A percentile compares a stretch with the other conserved stretches of the same genome.
Evolutionary conservation across 352 stramenopile species (phyloP).

Genomic region (Thalassiosira allenii): DNA sequence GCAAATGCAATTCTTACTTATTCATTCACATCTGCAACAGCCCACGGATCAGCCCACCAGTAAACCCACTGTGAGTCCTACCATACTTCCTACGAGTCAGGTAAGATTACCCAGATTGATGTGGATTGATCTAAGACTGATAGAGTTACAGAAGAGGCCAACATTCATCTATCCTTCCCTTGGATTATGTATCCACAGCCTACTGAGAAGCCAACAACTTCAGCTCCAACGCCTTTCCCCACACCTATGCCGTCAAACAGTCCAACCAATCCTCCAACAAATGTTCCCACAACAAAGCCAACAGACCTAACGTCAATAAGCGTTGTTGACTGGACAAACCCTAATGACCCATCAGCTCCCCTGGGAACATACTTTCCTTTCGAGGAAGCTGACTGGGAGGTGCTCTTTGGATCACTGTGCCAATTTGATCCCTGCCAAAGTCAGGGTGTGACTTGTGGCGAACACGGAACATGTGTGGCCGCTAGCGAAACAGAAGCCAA

Average conservation of each 20-base stretch:
- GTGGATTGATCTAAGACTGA: no score
- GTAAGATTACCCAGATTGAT: no score
- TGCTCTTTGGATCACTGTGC: slow-evolving; percentile 29
- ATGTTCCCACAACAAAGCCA: background rate
- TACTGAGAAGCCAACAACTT: background rate
- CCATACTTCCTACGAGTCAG: no score
- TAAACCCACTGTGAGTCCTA: no score
- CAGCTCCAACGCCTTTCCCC: background rate
- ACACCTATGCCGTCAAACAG: no score
- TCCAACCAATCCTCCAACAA: background rate
- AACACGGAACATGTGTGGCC: slow-evolving; percentile 44
- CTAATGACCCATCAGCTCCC: background rate
- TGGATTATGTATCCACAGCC: no score
- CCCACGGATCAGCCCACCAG: no score
- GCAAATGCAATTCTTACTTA: no score
- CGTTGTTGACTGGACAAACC: background rate
- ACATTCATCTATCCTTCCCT: no score
- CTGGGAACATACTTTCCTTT: background rate
- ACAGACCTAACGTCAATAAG: background rate
- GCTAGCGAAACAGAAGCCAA: slow-evolving; percentile 37
- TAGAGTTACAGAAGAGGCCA: no score
- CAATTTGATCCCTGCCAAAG: slow-evolving; percentile 46
- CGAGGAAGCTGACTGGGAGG: background rate
- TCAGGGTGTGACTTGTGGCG: slow-evolving; percentile 33
- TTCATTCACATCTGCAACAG: no score